These are phyloP conservation scores for Leishmania martiniquensis DNA, from an alignment of 208 protist genomes.

Conservation along the genomic window DNA sequence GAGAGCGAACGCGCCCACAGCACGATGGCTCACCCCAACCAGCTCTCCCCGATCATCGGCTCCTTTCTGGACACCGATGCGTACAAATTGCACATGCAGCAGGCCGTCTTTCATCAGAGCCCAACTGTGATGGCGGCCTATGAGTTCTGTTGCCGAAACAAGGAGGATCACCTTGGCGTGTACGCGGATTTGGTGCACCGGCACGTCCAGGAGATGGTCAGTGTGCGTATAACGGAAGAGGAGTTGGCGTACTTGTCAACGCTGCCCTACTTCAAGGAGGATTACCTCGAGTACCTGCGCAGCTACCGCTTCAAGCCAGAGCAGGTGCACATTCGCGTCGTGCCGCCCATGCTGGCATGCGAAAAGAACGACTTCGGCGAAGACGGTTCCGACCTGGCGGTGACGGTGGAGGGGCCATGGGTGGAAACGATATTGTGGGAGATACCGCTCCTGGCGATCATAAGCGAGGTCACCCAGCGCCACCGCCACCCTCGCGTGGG, in stretches of 20 bases:
- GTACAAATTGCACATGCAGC: conserved; percentile 93
- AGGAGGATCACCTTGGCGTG: conserved; percentile 71
- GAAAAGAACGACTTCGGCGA: conserved; percentile 35
- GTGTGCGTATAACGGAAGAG: conserved; percentile 57
- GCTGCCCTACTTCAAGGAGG: conserved; percentile 70
- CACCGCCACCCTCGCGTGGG: conserved; percentile 52
- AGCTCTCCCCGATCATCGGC: conserved; percentile 66
- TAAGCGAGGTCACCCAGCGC: conserved; percentile 80
- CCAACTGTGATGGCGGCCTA: conserved; percentile 49
- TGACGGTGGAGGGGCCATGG: conserved; percentile 82
- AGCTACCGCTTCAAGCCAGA: conserved; percentile 79
- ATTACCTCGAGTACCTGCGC: conserved; percentile 84
- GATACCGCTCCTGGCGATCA: conserved; percentile 81
- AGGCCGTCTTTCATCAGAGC: conserved; percentile 82
- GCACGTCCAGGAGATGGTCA: conserved; percentile 59
- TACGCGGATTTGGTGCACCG: conserved; percentile 60
- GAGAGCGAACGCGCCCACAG: background rate
- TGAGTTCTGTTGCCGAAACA: conserved; percentile 82
- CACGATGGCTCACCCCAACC: conserved; percentile 30
- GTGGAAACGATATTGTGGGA: conserved; percentile 91
- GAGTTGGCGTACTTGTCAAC: conserved; percentile 72
- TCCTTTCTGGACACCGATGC: conserved; percentile 89
- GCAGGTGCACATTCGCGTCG: conserved; percentile 65
- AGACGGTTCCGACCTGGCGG: conserved; percentile 52
- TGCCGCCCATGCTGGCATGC: conserved; percentile 38